A percentile compares a stretch with the other conserved stretches of the same genome.
Conservation (phyloP, 495 filamentous ascomycete genomes). For the Aspergillus nanangensis region DNA sequence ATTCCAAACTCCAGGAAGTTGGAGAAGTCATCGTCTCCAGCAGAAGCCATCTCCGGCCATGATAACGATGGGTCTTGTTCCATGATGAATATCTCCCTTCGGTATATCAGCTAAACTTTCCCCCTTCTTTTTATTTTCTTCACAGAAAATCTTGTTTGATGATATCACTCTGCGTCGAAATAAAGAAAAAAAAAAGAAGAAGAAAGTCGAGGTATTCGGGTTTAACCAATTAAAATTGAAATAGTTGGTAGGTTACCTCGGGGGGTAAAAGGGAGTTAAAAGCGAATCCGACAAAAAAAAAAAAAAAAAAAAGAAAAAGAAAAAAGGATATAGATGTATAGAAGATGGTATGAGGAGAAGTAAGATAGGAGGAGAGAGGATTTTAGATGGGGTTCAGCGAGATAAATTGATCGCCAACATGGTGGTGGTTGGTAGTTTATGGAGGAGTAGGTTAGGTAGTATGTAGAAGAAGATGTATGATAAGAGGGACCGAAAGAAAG, state of each 20-base stretch:
- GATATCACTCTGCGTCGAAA: neutral
- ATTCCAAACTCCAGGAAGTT: constrained; percentile 51
- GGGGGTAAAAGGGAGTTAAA: no score
- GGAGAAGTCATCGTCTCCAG: constrained; percentile 48
- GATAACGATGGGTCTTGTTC: constrained; percentile 37
- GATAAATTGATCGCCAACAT: neutral
- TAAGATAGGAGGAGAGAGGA: neutral
- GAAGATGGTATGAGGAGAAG: neutral
- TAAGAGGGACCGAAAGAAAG: no score
- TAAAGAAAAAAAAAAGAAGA: neutral
- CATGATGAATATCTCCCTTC: constrained; percentile 20
- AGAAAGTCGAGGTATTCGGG: no score
- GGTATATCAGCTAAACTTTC: neutral
- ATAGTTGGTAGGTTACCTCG: no score
- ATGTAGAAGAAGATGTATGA: neutral
- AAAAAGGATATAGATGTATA: neutral
- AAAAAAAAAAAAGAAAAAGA: neutral
- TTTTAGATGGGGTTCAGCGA: neutral
- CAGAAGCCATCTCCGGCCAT: constrained; percentile 35
- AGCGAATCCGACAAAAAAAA: neutral
- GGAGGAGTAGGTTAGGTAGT: neutral
- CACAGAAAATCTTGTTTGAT: neutral
- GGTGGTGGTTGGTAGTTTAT: neutral
- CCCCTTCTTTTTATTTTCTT: constrained; percentile 1
- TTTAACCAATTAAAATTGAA: no score